Evolutionary conservation across 1,284 basidiomycete genomes (phyloP), one percentile per base, ranked within the genome.

Genomic region (Fistulinella staudtii): DNA sequence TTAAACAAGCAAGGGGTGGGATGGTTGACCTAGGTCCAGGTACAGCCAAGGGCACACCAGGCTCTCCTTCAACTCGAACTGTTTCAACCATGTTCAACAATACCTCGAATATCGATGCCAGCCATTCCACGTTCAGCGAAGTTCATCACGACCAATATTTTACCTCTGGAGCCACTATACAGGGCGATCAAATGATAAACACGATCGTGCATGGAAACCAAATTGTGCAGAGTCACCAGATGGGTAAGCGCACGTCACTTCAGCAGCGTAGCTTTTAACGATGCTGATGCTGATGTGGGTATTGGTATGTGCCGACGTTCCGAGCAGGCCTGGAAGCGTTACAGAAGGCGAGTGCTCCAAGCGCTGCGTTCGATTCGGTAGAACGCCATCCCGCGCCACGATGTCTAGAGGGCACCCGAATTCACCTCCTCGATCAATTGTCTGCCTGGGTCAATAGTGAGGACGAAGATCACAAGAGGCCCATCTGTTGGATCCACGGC

Each of bases 101-200:
- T 23, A n/a, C 55, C 9, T 57, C 51, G 22, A 37, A 56, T 14
- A 15, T 57, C 39, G 55, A 59, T 42, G 57, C 46, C 10, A 56
- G 55, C 14, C 52, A 59, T 54, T 58, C 56, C 5, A 56, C 51
- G 5, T 56, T 56, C 34, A 58, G 51, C 27, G 55, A 56, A 15
- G 56, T 56, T 22, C 56, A 56, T 27, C 43, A 43, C 20, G 51
- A 59, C 25, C 54, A 59, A 15, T 27, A 55, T 15, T 17, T 56
- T 10, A 29, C 43, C 31, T 45, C 53, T 14, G 39, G 18, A 27
- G 35, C 55, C 23, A 35, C 31, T 17, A 36, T 58, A 9, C 47
- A 53, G 9, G 55, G 55, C 1, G 43, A 53, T 33, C 42, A 49
- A 20, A 53, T 46, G 2, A 25, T 53, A 17, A 57, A 56, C n/a